Evolutionary conservation across 331 rosid genomes (phyloP).

Genomic region (Malus hybrid): DNA sequence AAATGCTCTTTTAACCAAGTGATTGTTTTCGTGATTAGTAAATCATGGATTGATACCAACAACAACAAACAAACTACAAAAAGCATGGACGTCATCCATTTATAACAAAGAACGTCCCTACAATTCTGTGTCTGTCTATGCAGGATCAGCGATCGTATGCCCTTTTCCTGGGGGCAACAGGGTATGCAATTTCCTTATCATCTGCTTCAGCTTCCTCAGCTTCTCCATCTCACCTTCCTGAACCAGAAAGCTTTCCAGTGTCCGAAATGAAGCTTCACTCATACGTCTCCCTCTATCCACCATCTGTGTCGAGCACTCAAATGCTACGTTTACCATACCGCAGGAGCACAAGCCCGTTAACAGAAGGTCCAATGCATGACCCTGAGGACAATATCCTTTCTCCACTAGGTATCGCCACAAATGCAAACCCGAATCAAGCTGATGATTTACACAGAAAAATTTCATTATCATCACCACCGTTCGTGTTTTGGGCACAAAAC

Average conservation of each 20-base stretch:
- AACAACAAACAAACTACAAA: too few species aligned
- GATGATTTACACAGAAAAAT: slow-evolving; percentile 53
- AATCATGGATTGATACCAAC: background rate
- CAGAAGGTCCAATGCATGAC: slow-evolving; percentile 74
- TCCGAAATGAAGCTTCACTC: slow-evolving; percentile 52
- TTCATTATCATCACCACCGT: slow-evolving; percentile 72
- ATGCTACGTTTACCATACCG: slow-evolving; percentile 53
- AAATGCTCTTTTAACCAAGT: background rate
- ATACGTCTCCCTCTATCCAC: slow-evolving; percentile 81
- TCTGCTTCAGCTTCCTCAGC: slow-evolving; percentile 50
- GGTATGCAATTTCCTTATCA: slow-evolving; percentile 46
- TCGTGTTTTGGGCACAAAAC: slow-evolving; percentile 58
- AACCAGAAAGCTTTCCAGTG: slow-evolving; percentile 54
- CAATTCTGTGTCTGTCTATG: background rate
- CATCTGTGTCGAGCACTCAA: slow-evolving; percentile 65
- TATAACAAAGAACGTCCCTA: background rate
- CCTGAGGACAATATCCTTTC: slow-evolving; percentile 80
- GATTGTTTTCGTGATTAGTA: background rate
- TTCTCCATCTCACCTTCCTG: slow-evolving; percentile 39
- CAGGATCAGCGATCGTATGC: slow-evolving; percentile 29
- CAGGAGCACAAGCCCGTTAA: slow-evolving; percentile 75
- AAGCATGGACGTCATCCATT: too few species aligned
- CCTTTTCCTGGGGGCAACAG: slow-evolving; percentile 52
- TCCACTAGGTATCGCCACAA: slow-evolving; percentile 64
- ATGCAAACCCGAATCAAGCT: slow-evolving; percentile 53